Percentiles rank a stretch among this genome's conserved stretches.
Evolutionary conservation across 2,329 filamentous ascomycete genomes (phyloP).

Genomic region (Volutella citrinella): DNA sequence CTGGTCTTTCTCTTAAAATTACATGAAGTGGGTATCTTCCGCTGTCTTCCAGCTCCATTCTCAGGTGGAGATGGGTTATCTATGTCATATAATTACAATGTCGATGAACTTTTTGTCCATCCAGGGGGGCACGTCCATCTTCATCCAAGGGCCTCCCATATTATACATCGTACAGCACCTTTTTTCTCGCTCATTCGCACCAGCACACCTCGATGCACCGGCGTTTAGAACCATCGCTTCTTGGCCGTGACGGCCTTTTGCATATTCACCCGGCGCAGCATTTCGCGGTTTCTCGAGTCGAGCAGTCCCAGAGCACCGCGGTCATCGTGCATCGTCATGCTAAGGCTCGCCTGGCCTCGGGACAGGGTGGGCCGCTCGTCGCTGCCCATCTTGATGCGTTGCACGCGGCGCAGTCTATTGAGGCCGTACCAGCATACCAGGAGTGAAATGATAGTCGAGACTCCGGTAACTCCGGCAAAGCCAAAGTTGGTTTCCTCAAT

Average conservation of each 20-base stretch:
- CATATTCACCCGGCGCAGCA: constrained; percentile 50
- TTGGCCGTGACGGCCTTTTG: constrained; percentile 41
- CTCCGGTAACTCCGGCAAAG: constrained; percentile 71
- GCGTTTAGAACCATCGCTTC: constrained; percentile 27
- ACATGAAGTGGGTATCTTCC: too few relatives aligned
- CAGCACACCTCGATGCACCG: too few relatives aligned
- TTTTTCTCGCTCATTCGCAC: constrained; percentile 9
- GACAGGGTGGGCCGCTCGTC: constrained; percentile 38
- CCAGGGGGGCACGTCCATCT: too few relatives aligned
- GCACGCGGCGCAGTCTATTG: constrained; percentile 77
- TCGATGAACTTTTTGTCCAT: too few relatives aligned
- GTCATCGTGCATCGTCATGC: constrained; percentile 15
- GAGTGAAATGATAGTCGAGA: constrained; percentile 69
- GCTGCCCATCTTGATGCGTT: constrained; percentile 79
- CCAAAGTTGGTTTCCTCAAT: constrained; percentile 91
- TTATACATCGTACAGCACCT: constrained; percentile 5
- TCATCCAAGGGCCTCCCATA: too few relatives aligned
- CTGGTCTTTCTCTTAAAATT: too few relatives aligned
- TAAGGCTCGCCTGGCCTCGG: constrained; percentile 36
- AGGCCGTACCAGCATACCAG: constrained; percentile 83
- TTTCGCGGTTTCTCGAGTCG: constrained; percentile 53
- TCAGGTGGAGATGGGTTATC: too few relatives aligned
- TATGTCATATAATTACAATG: too few relatives aligned
- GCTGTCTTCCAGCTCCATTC: too few relatives aligned
- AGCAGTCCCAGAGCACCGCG: constrained; percentile 46